Evolutionary conservation across 176 grass and related monocot genomes (phyloP).

Genomic region (Triticum dicoccoides): DNA sequence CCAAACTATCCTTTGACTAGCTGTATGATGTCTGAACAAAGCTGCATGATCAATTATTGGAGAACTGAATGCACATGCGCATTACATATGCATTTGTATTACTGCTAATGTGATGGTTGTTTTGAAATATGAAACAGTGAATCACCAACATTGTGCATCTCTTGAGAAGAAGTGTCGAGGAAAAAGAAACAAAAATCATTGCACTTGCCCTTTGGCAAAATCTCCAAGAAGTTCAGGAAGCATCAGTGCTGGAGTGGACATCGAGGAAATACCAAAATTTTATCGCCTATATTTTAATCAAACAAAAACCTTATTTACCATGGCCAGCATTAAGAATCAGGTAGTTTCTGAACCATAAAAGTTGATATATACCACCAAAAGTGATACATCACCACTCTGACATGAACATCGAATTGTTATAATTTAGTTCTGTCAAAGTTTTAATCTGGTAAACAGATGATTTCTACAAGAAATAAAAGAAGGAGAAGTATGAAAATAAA

Average conservation of each 20-base stretch:
- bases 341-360: constrained; percentile 4
- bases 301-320: background rate
- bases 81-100: background rate
- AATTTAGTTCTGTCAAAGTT: background rate
- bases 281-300: background rate
- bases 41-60: background rate
- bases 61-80: background rate
- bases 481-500: background rate
- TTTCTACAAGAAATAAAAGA: background rate
- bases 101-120: background rate
- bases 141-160: background rate
- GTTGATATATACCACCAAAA: constrained; percentile 18
- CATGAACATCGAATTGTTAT: background rate
- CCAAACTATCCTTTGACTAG: constrained; percentile 1
- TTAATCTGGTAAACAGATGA: background rate
- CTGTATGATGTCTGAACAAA: background rate
- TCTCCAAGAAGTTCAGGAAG: constrained; percentile 10
- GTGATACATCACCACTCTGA: background rate
- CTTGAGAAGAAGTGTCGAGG: background rate
- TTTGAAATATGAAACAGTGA: background rate
- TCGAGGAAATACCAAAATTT: background rate
- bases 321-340: background rate
- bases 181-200: background rate
- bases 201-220: background rate
- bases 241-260: background rate